Base-by-base conservation (phyloP, 768 basidiomycete species). In the Suillus subluteus region DNA sequence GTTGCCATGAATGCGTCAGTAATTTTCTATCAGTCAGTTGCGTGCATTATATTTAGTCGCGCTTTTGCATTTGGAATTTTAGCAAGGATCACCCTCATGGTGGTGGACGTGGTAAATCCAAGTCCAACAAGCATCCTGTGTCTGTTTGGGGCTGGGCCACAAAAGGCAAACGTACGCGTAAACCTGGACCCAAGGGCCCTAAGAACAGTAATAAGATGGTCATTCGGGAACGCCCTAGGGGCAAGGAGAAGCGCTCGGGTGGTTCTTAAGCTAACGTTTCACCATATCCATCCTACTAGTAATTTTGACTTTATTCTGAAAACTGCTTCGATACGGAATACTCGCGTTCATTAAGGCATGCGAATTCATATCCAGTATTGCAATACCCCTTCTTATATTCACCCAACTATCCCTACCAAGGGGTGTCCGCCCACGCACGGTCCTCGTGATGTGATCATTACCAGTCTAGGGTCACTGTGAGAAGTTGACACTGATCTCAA, bases 81-180 rank as follows among this genome's bases (percentile, higher is more conserved):
- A 95, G 94, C 56, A 86, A 85, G 64, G 95, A 96, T 79, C 95
- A 96, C 79, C 96, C 97, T 67, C 96, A 98, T 76, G 96, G 96
- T 79, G 96, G 97, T 82, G 97, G 97, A 78, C 91, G 97, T 80
- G 97, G 97, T 71, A 98, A 97, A 79, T 94, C 92, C 67, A 99
- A 99, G 84, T 94, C 94, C 66, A 90, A 96, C 87, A 97, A 94
- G 75, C 90, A 96, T 75, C 95, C 96, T 3, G 89, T 92, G 35
- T 95, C 94, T 13, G 87, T 93, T 63, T 98, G 91, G 91, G 96
- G 95, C 65, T 95, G 93, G 92, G 85, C 91, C 66, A 92, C 94
- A 16, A 95, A 95, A 82, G 96, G 96, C 66, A 93, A 89, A 67
- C 86, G 97, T 66, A 99, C 97, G 64, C 90, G 97, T 73, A 91